Evolutionary conservation across 169 alveolate species (phyloP), one percentile per base, ranked within the genome.

Genomic region (Plasmodium yoelii): DNA sequence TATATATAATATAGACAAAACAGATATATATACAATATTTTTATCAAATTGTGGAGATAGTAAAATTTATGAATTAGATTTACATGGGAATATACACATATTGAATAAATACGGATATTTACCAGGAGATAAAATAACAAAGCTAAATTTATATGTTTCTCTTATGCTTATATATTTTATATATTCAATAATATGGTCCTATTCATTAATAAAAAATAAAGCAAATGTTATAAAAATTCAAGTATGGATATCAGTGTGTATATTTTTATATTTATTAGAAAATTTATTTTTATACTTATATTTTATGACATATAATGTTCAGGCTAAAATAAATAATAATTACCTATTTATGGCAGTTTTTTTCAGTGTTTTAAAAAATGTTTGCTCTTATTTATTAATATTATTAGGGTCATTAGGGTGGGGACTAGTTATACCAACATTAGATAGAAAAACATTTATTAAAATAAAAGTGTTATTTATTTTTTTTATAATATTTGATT

Each of bases 11-110:
- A 69, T 86, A 44, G 65, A 57, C 12, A 69, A 86, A 1, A 86
- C 91, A 19, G 72, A 70, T 86, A 56, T 86, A 24, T 86, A 86
- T 72, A 87, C 91, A 19, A 57, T 86, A 59, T 86, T 86, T 86
- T 68, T 86, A 55, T 86, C 91, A 57, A 86, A 86, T 13, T 86
- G 91, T 70, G 13, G 51, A n/a, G 84, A 86, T 39, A 69, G 91
- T 69, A 68, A 86, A 86, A 69, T 47, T 8, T 86, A 42, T 47
- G 91, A 86, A 18, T 69, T 86, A 86, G 68, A 86, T 13, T 28
- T 86, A 86, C 91, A 86, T 69, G 91, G 91, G 2, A 86, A 86
- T 86, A 65, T 86, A n/a, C 91, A 86, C 46, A 86, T 86, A 22
- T 59, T 86, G 64, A 86, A 86, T 69, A 61, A 86, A 55, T 86